Percentiles rank a stretch among this genome's conserved stretches.
phyloP scores from a whole-genome alignment of 2,329 filamentous ascomycete species.

The Penicillium sp. region DNA sequence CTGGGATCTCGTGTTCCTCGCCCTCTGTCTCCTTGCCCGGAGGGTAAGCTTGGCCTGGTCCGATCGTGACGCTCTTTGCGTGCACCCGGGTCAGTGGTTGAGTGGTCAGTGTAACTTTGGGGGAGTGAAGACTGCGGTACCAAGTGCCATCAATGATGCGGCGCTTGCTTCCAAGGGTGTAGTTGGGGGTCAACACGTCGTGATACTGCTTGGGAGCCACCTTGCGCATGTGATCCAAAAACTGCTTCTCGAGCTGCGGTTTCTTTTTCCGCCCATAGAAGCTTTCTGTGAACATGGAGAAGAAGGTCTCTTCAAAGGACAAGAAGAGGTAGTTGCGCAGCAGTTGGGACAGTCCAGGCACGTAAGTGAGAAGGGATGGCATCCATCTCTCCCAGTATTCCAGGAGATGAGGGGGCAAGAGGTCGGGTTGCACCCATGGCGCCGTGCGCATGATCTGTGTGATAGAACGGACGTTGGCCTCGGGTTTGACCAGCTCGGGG shows the following conservation, averaged over 20 bases:
- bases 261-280: slow-evolving; percentile 35
- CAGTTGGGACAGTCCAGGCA: slow-evolving; percentile 48
- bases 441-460: slow-evolving; percentile 55
- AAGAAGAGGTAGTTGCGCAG: slow-evolving; percentile 43
- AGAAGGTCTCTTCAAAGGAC: slow-evolving; percentile 17
- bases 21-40: slow-evolving; percentile 23
- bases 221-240: slow-evolving; percentile 43
- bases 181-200: slow-evolving; percentile 57
- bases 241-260: slow-evolving; percentile 37
- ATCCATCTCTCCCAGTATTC: slow-evolving; percentile 45
- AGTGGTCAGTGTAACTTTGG: slow-evolving; percentile 51
- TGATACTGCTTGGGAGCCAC: slow-evolving; percentile 55
- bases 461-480: slow-evolving; percentile 49
- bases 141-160: slow-evolving; percentile 56
- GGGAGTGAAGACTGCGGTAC: slow-evolving; percentile 47
- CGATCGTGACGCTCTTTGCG: slow-evolving; percentile 46
- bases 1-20: slow-evolving; percentile 42
- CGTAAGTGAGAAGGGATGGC: slow-evolving; percentile 39
- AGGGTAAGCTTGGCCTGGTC: slow-evolving; percentile 46
- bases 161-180: slow-evolving; percentile 59
- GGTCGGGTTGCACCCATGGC: slow-evolving; percentile 49
- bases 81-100: slow-evolving; percentile 46
- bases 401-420: slow-evolving; percentile 33
- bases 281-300: slow-evolving; percentile 13
- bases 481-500: slow-evolving; percentile 44